Percentiles rank a stretch among this genome's conserved stretches.
These are phyloP conservation scores for Ogataea methylovora DNA, from an alignment of 805 yeast genomes.

Conservation along the genomic window DNA sequence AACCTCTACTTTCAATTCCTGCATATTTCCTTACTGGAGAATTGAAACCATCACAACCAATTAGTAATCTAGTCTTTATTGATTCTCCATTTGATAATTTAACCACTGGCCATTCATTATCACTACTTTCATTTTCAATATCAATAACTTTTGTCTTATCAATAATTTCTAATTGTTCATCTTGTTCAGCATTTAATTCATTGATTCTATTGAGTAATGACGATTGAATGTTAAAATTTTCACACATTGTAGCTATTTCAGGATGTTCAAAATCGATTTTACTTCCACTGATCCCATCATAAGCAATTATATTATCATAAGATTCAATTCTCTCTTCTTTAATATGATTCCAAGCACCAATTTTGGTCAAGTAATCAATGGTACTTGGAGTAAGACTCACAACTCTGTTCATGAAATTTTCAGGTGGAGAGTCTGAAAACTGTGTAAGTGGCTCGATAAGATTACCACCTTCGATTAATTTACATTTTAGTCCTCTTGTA, in stretches of 20 bases:
- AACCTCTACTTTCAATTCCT: constrained; percentile 79
- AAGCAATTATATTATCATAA: constrained; percentile 77
- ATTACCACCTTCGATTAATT: constrained; percentile 67
- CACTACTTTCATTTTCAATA: constrained; percentile 33
- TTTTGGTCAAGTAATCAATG: constrained; percentile 51
- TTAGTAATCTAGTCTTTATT: constrained; percentile 63
- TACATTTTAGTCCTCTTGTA: constrained; percentile 52
- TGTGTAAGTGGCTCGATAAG: constrained; percentile 38
- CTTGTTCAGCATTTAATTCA: constrained; percentile 27
- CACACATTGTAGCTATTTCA: constrained; percentile 78
- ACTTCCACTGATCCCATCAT: constrained; percentile 75
- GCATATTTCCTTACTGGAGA: constrained; percentile 86
- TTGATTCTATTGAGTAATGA: constrained; percentile 51
- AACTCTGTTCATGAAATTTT: constrained; percentile 66
- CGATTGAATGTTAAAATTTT: constrained; percentile 76
- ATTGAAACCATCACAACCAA: constrained; percentile 95
- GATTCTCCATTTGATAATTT: constrained; percentile 56
- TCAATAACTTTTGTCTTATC: constrained; percentile 64
- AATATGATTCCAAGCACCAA: constrained; percentile 73
- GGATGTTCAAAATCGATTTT: constrained; percentile 64
- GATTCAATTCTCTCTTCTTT: constrained; percentile 64
- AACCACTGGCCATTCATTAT: constrained; percentile 69
- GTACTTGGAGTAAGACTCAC: constrained; percentile 83
- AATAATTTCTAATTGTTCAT: constrained; percentile 31
- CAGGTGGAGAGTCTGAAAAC: constrained; percentile 39